Conservation (phyloP, 768 basidiomycete genomes). For the Dioszegia hungarica region DNA sequence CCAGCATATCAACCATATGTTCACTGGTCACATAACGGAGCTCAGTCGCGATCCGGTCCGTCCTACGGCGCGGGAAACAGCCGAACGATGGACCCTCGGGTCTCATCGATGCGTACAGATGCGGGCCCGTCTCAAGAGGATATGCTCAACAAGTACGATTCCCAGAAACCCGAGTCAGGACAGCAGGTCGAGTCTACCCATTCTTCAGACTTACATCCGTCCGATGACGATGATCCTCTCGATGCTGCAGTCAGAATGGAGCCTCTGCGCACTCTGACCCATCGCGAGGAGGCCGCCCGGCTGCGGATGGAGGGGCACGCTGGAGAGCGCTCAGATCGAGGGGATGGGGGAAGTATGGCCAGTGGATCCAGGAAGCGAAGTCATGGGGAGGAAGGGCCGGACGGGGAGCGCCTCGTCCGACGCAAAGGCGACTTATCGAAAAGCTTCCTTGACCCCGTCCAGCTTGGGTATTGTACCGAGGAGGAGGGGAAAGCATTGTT, state of each 20-base stretch:
- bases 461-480: constrained; percentile 14
- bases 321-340: not conserved
- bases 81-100: not conserved
- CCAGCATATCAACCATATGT: not conserved
- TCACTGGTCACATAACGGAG: not conserved
- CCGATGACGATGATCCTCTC: constrained; percentile 15
- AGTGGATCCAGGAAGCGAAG: not conserved
- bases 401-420: not conserved
- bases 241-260: constrained; percentile 1
- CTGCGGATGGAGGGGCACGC: constrained; percentile 11
- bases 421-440: constrained; percentile 7
- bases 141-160: no score
- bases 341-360: not conserved
- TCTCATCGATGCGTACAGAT: not conserved
- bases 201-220: not conserved
- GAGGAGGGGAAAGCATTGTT: constrained; percentile 5
- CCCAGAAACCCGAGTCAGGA: not conserved
- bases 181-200: not conserved
- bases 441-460: constrained; percentile 11
- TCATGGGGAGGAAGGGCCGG: not conserved
- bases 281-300: constrained; percentile 9
- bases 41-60: no score
- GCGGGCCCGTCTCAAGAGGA: not conserved
- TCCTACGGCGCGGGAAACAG: not conserved
- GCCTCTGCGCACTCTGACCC: constrained; percentile 1